Conservation (phyloP, 176 grass and related monocot species). For the Ensete ventricosum region DNA sequence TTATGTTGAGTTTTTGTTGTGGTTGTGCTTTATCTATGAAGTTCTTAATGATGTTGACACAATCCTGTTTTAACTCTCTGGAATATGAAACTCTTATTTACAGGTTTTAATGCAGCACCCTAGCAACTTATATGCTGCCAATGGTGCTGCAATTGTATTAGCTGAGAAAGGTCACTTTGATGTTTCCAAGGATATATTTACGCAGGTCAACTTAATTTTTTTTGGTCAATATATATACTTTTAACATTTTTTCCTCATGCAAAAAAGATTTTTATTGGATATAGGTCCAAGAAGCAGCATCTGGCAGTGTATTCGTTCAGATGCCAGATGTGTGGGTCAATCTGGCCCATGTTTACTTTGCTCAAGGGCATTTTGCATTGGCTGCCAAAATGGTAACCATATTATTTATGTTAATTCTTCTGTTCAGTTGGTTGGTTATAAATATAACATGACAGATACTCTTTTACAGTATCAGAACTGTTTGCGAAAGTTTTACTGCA, state of each 20-base stretch:
- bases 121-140: conserved; percentile 91
- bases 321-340: conserved; percentile 98
- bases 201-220: conserved; percentile 44
- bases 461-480: conserved; percentile 85
- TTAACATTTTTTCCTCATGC: not conserved
- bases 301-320: conserved; percentile 81
- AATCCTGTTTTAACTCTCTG: not conserved
- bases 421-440: not conserved
- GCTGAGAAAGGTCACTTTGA: conserved; percentile 94
- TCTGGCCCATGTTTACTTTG: conserved; percentile 91
- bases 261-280: not conserved
- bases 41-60: too few relatives aligned
- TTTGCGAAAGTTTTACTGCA: conserved; percentile 77
- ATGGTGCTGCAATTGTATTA: conserved; percentile 81
- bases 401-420: not conserved
- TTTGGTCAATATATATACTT: not conserved
- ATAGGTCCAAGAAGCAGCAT: conserved; percentile 94
- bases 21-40: not conserved
- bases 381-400: conserved; percentile 74
- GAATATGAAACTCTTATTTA: conserved; percentile 11
- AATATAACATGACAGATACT: conserved; percentile 21
- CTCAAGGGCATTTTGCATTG: conserved; percentile 87
- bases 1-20: not conserved
- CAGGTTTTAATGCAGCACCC: conserved; percentile 69
- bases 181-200: conserved; percentile 89